A percentile compares a stretch with the other conserved stretches of the same genome.
Conservation (phyloP, 306 rosid genomes). For the Carpinus viminea region DNA sequence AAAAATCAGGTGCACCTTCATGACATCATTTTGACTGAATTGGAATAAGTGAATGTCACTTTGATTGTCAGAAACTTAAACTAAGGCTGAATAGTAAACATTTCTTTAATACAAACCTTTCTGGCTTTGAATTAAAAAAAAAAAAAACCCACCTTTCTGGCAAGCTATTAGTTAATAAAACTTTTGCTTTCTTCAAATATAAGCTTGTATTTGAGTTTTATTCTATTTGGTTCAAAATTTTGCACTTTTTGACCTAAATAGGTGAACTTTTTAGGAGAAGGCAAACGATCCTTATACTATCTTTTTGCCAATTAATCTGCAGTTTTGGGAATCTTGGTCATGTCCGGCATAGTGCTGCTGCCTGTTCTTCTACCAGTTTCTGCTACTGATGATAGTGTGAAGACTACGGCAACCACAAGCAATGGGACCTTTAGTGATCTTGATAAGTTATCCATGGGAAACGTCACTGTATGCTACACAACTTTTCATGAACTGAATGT, state of each 20-base stretch:
- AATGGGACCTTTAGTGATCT: constrained; percentile 58
- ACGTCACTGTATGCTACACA: constrained; percentile 47
- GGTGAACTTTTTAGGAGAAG: background rate
- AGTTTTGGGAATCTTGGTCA: constrained; percentile 70
- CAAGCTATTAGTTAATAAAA: too few species aligned
- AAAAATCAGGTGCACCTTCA: background rate
- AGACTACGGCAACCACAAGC: constrained; percentile 33
- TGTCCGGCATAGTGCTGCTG: constrained; percentile 68
- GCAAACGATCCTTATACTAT: background rate
- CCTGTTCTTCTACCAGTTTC: constrained; percentile 84
- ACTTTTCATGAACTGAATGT: background rate
- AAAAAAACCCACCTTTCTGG: too few species aligned
- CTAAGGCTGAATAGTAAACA: too few species aligned
- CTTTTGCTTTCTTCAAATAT: background rate
- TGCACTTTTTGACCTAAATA: background rate
- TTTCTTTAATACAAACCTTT: too few species aligned
- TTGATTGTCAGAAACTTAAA: too few species aligned
- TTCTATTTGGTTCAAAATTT: background rate
- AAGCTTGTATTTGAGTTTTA: background rate
- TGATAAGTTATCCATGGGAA: constrained; percentile 74
- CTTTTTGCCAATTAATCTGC: constrained; percentile 25
- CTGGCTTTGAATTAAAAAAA: too few species aligned
- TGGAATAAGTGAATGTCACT: background rate
- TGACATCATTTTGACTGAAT: background rate
- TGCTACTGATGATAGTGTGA: constrained; percentile 47